Conservation (phyloP, 768 basidiomycete species). For the Lyophyllum semitale region DNA sequence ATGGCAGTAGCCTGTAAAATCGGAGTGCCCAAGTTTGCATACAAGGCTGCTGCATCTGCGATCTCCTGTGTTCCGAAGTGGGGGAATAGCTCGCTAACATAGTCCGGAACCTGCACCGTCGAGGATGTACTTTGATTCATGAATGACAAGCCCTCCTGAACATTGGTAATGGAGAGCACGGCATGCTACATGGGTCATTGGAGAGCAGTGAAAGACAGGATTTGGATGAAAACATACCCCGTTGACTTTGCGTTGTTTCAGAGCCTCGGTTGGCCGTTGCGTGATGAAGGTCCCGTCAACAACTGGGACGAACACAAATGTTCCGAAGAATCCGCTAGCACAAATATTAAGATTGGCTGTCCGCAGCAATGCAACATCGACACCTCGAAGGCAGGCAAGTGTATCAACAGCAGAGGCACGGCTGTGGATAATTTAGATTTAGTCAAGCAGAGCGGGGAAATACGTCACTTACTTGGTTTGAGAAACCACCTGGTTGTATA, state of each 20-base stretch:
- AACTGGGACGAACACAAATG: constrained; percentile 43
- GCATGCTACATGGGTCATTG: constrained; percentile 21
- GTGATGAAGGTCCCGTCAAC: constrained; percentile 48
- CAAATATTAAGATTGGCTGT: constrained; percentile 32
- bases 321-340: constrained; percentile 35
- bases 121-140: constrained; percentile 31
- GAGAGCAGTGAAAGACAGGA: not conserved
- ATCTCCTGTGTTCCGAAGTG: constrained; percentile 27
- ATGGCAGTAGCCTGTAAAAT: constrained; percentile 33
- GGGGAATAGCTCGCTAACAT: constrained; percentile 42
- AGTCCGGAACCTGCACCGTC: constrained; percentile 29
- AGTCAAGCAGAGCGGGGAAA: not conserved
- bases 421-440: too few relatives aligned
- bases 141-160: constrained; percentile 38
- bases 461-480: constrained; percentile 8
- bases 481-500: constrained; percentile 13
- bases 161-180: constrained; percentile 40
- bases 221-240: constrained; percentile 42
- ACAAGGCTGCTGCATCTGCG: constrained; percentile 24
- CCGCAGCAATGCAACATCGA: constrained; percentile 31
- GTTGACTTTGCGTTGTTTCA: constrained; percentile 41
- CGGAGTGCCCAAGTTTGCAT: constrained; percentile 31
- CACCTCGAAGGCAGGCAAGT: constrained; percentile 40
- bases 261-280: constrained; percentile 38
- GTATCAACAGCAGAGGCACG: constrained; percentile 34